Base-by-base conservation (phyloP, 1,139 yeast species). In the Kurtzmaniella natalensis region DNA sequence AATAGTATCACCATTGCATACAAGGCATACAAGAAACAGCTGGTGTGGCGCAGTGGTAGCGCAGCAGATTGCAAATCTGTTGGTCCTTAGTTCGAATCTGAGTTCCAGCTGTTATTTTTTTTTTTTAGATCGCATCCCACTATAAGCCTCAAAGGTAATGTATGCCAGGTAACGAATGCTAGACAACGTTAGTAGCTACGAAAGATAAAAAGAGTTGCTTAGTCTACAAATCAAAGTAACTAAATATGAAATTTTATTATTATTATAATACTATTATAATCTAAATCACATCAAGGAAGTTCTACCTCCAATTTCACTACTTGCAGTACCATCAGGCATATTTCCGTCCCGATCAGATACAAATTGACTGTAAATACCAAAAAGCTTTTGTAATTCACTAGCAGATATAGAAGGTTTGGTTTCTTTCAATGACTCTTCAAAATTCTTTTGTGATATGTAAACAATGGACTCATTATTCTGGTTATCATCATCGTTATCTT, bases 381-480 rank as follows among this genome's bases (percentile, higher is more conserved):
- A 61, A 33, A 89, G 71, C 50, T 87, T 85, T 9, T 48, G 46
- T 44, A 76, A 72, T 50, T 92, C 97, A 14, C 78, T 73, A 1
- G 64, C 59, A 0, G 96, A 87, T 30, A 92, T 87, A 28, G 95
- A 85, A 7, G 95, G 89, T 45, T 84, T 87, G 1, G 96, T 87
- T 41, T 85, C 95, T 18, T 59, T 51, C 33, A 86, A 59, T 0
- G 95, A 83, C 28, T 69, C 72, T n/a, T 64, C 39, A 41, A 92
- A 69, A 48, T 89, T 86, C 1, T 53, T 56, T 10, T 69, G 66
- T 6, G 64, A 57, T 9, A 88, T 80, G 13, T 46, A 35, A 2
- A 68, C 67, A 21, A 48, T 47, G 3, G 53, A 46, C 8, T 41
- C 43, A 11, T 38, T 41, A 20, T 32, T 37, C 5, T 15, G 8